Conservation (phyloP, 495 filamentous ascomycete species). For the Penicillium atrosanguineum region DNA sequence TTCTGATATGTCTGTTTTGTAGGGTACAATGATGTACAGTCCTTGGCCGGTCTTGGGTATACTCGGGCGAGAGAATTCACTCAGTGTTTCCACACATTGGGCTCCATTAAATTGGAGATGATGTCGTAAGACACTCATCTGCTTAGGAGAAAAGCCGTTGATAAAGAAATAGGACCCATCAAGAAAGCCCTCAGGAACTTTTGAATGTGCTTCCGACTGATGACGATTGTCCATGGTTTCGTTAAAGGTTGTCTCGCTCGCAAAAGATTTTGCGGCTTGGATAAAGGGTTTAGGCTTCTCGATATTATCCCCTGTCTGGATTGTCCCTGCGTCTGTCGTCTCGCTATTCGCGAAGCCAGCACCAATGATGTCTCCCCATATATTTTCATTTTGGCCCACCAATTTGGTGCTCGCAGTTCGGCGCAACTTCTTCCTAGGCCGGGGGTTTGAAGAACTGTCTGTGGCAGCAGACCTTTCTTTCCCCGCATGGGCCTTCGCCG, state of each 20-base stretch:
- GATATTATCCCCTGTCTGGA: slow-evolving; percentile 27
- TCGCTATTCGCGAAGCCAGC: slow-evolving; percentile 36
- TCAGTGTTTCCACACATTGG: slow-evolving; percentile 40
- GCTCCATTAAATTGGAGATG: slow-evolving; percentile 56
- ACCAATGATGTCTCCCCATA: slow-evolving; percentile 87
- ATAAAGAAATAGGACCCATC: slow-evolving; percentile 55
- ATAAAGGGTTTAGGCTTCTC: slow-evolving; percentile 21
- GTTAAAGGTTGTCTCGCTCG: slow-evolving; percentile 36
- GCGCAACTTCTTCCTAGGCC: slow-evolving; percentile 63
- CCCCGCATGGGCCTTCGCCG: slow-evolving; percentile 27
- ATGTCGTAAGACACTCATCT: slow-evolving; percentile 50
- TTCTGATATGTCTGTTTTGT: slow-evolving; percentile 38
- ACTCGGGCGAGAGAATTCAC: slow-evolving; percentile 36
- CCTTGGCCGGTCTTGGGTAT: slow-evolving; percentile 41
- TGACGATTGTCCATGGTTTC: slow-evolving; percentile 25
- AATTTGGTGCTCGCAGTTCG: slow-evolving; percentile 78
- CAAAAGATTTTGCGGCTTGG: slow-evolving; percentile 42
- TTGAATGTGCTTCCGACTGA: slow-evolving; percentile 11
- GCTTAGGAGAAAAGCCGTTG: slow-evolving; percentile 60
- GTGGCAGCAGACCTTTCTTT: slow-evolving; percentile 4
- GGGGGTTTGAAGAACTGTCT: slow-evolving; percentile 29
- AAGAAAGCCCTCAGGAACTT: slow-evolving; percentile 33
- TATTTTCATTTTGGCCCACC: slow-evolving; percentile 69
- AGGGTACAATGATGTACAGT: slow-evolving; percentile 55
- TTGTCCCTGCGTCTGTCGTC: slow-evolving; percentile 27